Conservation (phyloP, 2,329 filamentous ascomycete genomes). For the Ophiostoma ulmi region DNA sequence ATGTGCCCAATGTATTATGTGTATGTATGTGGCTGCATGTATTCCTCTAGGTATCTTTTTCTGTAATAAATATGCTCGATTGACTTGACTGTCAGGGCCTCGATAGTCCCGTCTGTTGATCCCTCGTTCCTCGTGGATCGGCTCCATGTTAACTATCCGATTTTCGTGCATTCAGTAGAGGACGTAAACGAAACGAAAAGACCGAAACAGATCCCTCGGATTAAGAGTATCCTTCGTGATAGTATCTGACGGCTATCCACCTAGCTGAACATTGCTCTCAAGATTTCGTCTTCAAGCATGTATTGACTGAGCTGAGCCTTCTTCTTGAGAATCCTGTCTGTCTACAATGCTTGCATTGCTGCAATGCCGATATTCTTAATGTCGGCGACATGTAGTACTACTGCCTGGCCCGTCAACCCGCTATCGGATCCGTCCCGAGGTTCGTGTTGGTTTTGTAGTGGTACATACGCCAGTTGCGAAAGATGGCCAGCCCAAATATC, state of each 20-base stretch:
- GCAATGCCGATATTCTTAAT: background rate
- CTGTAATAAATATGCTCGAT: too few relatives aligned
- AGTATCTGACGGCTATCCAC: background rate
- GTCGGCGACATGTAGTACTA: background rate
- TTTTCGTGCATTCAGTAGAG: background rate
- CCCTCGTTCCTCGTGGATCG: slow-evolving; percentile 7
- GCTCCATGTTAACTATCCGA: background rate
- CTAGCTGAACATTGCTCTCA: background rate
- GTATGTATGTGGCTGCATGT: background rate
- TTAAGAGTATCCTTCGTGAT: background rate
- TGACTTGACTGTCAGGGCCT: background rate
- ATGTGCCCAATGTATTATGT: background rate
- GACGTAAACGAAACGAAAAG: background rate
- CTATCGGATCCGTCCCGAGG: slow-evolving; percentile 4
- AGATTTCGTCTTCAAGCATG: too few relatives aligned
- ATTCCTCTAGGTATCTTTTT: background rate
- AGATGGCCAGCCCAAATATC: background rate
- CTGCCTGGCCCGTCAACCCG: background rate
- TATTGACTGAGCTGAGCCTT: background rate
- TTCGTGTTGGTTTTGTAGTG: background rate
- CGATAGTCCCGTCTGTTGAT: background rate
- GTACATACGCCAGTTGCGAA: background rate
- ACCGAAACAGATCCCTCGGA: background rate
- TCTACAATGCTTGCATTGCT: background rate
- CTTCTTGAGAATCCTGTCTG: background rate